A percentile compares a stretch with the other conserved stretches of the same genome.
phyloP scores from a whole-genome alignment of 2,329 filamentous ascomycete species.

The Xylaria sp. region DNA sequence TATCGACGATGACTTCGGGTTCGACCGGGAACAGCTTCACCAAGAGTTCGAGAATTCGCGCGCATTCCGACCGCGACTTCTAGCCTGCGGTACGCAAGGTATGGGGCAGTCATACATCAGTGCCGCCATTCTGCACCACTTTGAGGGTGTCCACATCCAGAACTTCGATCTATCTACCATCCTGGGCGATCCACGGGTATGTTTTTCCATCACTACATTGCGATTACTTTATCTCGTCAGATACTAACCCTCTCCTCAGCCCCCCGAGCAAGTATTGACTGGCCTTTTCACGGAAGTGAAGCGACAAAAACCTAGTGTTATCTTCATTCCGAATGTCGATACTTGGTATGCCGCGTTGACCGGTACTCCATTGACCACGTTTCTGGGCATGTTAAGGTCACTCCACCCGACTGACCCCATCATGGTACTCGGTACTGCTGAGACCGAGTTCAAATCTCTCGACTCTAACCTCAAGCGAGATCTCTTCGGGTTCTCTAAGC shows the following conservation, averaged over 20 bases:
- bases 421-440: slow-evolving; percentile 78
- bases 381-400: slow-evolving; percentile 72
- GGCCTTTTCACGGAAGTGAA: slow-evolving; percentile 88
- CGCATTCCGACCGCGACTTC: slow-evolving; percentile 79
- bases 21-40: slow-evolving; percentile 70
- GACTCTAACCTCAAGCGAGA: slow-evolving; percentile 62
- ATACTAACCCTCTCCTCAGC: slow-evolving; percentile 37
- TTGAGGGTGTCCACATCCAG: slow-evolving; percentile 91
- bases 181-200: slow-evolving; percentile 72
- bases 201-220: slow-evolving; percentile 26
- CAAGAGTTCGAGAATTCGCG: slow-evolving; percentile 81
- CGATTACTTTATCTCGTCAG: slow-evolving; percentile 5
- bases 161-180: slow-evolving; percentile 88
- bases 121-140: slow-evolving; percentile 77
- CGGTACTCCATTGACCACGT: slow-evolving; percentile 70
- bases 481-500: slow-evolving; percentile 79
- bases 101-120: slow-evolving; percentile 94
- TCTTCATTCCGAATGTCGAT: slow-evolving; percentile 87
- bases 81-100: slow-evolving; percentile 74
- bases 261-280: slow-evolving; percentile 82
- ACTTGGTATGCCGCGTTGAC: slow-evolving; percentile 68
- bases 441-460: slow-evolving; percentile 59
- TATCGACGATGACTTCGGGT: slow-evolving; percentile 74
- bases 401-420: slow-evolving; percentile 89
- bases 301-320: slow-evolving; percentile 90